Evolutionary conservation across 208 protist genomes (phyloP), one percentile per base, ranked within the genome.

Genomic region (Leishmania martiniquensis): DNA sequence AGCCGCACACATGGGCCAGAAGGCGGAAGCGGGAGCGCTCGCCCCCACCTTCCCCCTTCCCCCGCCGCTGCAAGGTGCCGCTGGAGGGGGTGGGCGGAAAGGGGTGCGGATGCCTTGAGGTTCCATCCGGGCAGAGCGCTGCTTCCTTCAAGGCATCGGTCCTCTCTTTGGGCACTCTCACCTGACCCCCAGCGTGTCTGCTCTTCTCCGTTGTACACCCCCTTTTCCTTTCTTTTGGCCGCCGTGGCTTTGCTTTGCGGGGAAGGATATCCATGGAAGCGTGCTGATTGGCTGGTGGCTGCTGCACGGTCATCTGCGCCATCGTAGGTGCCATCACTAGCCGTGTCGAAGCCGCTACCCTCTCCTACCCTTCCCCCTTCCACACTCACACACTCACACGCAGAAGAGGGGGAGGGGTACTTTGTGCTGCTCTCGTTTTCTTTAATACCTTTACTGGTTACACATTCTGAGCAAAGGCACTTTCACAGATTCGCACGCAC

Each of bases 291-390:
- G 65, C 29, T 17, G 65, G 65, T 49, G 42, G 10, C 65, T 69
- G 65, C 65, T 69, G 42, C 65, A 69, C 65, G 37, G 42, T 69
- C 65, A 13, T 69, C 37, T 69, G 65, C 42, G 10, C 39, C 17
- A 69, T 69, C 65, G 25, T 45, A n/a, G 42, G 39, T 51, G 22
- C 42, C 25, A 47, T 47, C 42, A 69, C 32, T 51, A 2, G 65
- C 25, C 65, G 22, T 25, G 15, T 15, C 42, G 9, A 47, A 42
- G 42, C 42, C 37, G 42, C 39, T n/a, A 42, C 65, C 25, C 69
- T n/a, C 20, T 1, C 34, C 37, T 62, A 1, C 49, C 15, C 63
- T 37, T n/a, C 15, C 63, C 62, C 22, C 32, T 37, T 29, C 29
- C 62, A n/a, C 37, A 32, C n/a, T 13, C 32, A 47, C 39, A 45